Evolutionary conservation across 2,329 filamentous ascomycete genomes (phyloP).

Genomic region (Neonectria magnoliae): DNA sequence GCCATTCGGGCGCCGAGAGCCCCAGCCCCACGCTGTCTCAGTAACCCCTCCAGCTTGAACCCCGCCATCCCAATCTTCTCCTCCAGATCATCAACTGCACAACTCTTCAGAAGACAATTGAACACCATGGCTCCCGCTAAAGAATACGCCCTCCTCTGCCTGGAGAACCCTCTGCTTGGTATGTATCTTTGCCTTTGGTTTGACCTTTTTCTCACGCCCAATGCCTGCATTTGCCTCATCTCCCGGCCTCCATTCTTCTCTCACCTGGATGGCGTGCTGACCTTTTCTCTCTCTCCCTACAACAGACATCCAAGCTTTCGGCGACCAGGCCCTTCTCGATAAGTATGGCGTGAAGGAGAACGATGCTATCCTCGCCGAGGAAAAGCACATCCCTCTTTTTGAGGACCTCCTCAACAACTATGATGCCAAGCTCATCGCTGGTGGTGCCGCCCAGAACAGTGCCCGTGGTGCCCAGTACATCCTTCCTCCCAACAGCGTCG

Average conservation of each 20-base stretch:
- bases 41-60: constrained; percentile 33
- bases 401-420: constrained; percentile 94
- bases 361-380: constrained; percentile 95
- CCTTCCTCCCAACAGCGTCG: constrained; percentile 86
- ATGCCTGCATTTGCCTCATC: background rate
- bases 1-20: constrained; percentile 37
- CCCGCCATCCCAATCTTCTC: constrained; percentile 42
- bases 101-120: constrained; percentile 31
- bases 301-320: constrained; percentile 88
- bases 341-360: constrained; percentile 96
- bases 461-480: constrained; percentile 97
- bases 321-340: constrained; percentile 83
- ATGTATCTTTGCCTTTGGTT: constrained; percentile 47
- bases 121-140: constrained; percentile 76
- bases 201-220: background rate
- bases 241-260: background rate
- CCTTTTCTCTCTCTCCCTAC: constrained; percentile 20
- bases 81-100: constrained; percentile 30
- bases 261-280: constrained; percentile 31
- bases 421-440: constrained; percentile 93
- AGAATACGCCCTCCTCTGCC: constrained; percentile 88
- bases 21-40: constrained; percentile 33
- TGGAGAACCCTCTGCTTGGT: constrained; percentile 98
- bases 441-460: constrained; percentile 97
- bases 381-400: constrained; percentile 88